Evolutionary conservation across 2,329 filamentous ascomycete genomes (phyloP).

Genomic region (Coniella lustricola): DNA sequence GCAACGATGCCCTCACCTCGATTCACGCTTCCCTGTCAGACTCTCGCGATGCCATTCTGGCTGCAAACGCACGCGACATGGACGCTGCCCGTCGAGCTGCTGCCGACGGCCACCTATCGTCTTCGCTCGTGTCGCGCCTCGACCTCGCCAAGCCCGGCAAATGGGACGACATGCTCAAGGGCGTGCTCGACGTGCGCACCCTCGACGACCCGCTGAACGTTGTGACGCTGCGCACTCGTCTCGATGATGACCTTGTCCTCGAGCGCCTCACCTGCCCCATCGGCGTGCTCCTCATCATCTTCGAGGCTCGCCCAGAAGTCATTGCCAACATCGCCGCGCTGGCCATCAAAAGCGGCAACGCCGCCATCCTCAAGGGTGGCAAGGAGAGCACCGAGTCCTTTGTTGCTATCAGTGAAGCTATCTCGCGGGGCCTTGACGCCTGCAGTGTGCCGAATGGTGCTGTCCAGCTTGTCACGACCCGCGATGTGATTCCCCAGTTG

Average conservation of each 20-base stretch:
- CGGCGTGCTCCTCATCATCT: slow-evolving; percentile 95
- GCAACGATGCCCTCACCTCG: slow-evolving; percentile 77
- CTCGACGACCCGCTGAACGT: slow-evolving; percentile 90
- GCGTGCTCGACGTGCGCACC: slow-evolving; percentile 79
- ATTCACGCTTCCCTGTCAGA: slow-evolving; percentile 71
- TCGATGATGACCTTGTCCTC: slow-evolving; percentile 80
- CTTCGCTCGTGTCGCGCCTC: slow-evolving; percentile 79
- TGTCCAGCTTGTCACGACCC: slow-evolving; percentile 88
- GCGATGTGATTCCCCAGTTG: slow-evolving; percentile 84
- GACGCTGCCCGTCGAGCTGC: slow-evolving; percentile 66
- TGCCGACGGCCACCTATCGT: slow-evolving; percentile 66
- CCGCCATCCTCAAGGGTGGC: slow-evolving; percentile 92
- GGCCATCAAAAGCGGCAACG: slow-evolving; percentile 94
- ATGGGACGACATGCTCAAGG: slow-evolving; percentile 96
- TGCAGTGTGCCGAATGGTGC: slow-evolving; percentile 77
- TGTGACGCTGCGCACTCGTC: slow-evolving; percentile 71
- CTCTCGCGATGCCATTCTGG: slow-evolving; percentile 68
- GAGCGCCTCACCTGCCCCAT: slow-evolving; percentile 91
- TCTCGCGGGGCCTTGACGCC: slow-evolving; percentile 65
- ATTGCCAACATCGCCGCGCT: slow-evolving; percentile 96
- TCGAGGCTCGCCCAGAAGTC: slow-evolving; percentile 94
- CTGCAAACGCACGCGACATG: slow-evolving; percentile 80
- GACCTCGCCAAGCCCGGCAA: slow-evolving; percentile 83
- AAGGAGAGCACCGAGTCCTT: slow-evolving; percentile 97
- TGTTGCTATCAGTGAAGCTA: slow-evolving; percentile 77